phyloP scores from a whole-genome alignment of 257 asterid species.

The Solanum medicagineum region DNA sequence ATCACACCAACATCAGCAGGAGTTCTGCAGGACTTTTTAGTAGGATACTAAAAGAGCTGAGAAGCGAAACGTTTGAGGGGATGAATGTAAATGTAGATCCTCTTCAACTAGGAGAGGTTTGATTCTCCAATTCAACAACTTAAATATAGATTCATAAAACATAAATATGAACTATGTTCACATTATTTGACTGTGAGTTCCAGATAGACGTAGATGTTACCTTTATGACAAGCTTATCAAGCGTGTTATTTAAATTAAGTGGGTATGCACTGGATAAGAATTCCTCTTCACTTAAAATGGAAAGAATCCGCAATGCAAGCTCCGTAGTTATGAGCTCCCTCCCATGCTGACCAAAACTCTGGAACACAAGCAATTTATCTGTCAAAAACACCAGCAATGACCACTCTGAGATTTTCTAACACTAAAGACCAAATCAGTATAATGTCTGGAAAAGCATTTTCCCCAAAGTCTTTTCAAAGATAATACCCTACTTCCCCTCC shows the following conservation, averaged over 20 bases:
- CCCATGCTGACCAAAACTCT: slow-evolving; percentile 99
- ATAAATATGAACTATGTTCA: not conserved
- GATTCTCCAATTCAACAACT: not conserved
- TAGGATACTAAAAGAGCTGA: not conserved
- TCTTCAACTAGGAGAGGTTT: not conserved
- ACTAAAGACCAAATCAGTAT: slow-evolving; percentile 24
- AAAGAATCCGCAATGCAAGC: slow-evolving; percentile 81
- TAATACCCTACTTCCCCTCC: not conserved
- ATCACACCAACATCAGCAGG: not conserved
- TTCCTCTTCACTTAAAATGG: slow-evolving; percentile 91
- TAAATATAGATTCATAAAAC: not conserved
- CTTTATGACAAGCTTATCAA: slow-evolving; percentile 79
- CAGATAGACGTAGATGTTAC: slow-evolving; percentile 19
- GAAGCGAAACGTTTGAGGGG: not conserved
- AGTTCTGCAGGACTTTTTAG: not conserved
- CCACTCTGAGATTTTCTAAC: slow-evolving; percentile 72
- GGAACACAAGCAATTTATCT: slow-evolving; percentile 98
- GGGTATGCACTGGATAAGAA: slow-evolving; percentile 69
- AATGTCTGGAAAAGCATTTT: not conserved
- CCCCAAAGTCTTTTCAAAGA: not conserved
- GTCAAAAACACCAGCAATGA: slow-evolving; percentile 88
- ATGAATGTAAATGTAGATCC: not conserved
- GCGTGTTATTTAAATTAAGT: slow-evolving; percentile 43
- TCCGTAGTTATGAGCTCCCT: slow-evolving; percentile 98
- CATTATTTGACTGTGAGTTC: not conserved